These are phyloP conservation scores for Gossypium stocksii DNA, from an alignment of 345 rosid species.

Conservation along the genomic window DNA sequence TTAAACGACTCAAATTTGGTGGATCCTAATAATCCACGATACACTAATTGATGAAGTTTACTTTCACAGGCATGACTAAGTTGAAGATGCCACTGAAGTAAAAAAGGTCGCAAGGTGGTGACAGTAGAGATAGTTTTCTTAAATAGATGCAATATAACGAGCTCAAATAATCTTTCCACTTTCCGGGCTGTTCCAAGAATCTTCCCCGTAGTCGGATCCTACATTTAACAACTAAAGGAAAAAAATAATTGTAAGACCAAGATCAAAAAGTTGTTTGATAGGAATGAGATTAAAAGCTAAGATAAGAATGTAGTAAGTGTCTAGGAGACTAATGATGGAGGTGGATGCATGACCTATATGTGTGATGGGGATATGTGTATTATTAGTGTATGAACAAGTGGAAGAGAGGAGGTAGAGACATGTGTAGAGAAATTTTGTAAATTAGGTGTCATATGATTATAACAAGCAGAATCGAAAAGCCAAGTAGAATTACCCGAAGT, in stretches of 20 bases:
- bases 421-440: too few relatives aligned
- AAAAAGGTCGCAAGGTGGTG: too few relatives aligned
- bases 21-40: too few relatives aligned
- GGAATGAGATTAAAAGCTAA: background rate
- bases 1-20: too few relatives aligned
- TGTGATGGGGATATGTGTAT: too few relatives aligned
- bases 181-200: background rate
- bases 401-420: background rate
- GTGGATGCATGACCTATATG: too few relatives aligned
- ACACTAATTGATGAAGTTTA: too few relatives aligned
- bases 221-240: background rate
- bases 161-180: background rate
- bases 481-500: background rate
- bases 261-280: background rate
- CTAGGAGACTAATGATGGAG: too few relatives aligned
- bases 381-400: too few relatives aligned
- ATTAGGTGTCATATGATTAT: background rate
- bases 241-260: background rate
- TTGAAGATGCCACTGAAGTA: background rate
- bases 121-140: too few relatives aligned
- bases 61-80: background rate
- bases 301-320: background rate
- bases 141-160: background rate
- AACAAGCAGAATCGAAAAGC: background rate
- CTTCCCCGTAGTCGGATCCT: accelerated